Conservation (phyloP, 2,329 filamentous ascomycete species). For the Cercospora sp. region DNA sequence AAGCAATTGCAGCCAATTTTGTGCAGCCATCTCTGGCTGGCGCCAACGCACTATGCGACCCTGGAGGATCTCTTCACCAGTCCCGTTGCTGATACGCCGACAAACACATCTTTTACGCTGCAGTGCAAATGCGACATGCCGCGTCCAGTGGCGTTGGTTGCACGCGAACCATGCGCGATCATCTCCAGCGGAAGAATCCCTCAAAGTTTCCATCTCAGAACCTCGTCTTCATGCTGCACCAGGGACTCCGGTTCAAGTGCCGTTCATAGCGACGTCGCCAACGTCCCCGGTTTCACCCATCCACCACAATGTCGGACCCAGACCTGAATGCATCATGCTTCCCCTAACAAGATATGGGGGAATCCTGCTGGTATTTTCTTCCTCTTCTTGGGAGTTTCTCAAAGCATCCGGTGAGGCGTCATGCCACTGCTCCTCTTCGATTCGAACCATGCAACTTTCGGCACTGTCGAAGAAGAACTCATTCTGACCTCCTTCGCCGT, state of each 20-base stretch:
- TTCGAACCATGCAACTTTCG: constrained; percentile 82
- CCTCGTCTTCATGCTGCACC: background rate
- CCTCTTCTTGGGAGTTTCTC: constrained; percentile 54
- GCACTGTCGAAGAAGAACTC: constrained; percentile 85
- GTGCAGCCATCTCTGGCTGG: background rate
- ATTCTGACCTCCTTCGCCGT: constrained; percentile 52
- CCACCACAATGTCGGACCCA: constrained; percentile 54
- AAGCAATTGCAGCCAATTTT: background rate
- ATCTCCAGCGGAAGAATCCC: background rate
- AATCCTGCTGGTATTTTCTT: constrained; percentile 60
- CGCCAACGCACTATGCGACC: background rate
- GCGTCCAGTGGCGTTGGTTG: background rate
- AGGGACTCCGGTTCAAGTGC: constrained; percentile 12
- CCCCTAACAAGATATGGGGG: constrained; percentile 68
- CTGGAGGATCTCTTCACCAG: background rate
- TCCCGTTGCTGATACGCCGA: background rate
- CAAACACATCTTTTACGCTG: background rate
- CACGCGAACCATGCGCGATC: background rate
- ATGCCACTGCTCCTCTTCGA: constrained; percentile 86
- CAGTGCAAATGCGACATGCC: background rate
- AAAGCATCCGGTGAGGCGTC: constrained; percentile 83
- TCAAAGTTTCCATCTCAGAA: background rate
- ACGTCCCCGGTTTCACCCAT: constrained; percentile 32
- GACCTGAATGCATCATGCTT: constrained; percentile 50
- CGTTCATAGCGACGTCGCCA: constrained; percentile 21